phyloP scores from a whole-genome alignment of 345 rosid genomes.

The Eucalyptus albens region DNA sequence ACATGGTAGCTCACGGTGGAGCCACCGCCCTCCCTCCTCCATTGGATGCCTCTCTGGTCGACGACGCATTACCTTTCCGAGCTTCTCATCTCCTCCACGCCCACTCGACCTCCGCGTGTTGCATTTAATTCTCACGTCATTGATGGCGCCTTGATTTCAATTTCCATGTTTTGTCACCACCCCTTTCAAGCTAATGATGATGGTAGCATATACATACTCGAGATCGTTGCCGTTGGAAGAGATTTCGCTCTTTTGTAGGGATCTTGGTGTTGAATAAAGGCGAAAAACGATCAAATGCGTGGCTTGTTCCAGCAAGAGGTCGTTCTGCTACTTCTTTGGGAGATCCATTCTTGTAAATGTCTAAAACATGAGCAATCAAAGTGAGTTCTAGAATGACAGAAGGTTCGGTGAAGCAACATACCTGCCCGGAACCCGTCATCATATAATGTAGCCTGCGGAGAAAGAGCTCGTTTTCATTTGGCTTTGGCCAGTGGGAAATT shows the following conservation, averaged over 20 bases:
- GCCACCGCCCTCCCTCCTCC: conserved; percentile 71
- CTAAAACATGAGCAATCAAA: too few species aligned
- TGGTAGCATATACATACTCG: not conserved
- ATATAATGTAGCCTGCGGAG: too few species aligned
- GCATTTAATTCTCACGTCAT: not conserved
- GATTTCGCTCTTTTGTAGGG: too few species aligned
- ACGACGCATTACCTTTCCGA: conserved; percentile 50
- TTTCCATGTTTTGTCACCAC: not conserved
- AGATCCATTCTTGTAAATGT: too few species aligned
- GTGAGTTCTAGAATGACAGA: too few species aligned
- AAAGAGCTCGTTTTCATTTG: too few species aligned
- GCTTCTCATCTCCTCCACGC: conserved; percentile 54
- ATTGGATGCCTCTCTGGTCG: conserved; percentile 2
- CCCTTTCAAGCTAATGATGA: not conserved
- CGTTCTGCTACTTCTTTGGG: too few species aligned
- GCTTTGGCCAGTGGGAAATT: too few species aligned
- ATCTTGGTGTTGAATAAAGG: not conserved
- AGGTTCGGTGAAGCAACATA: too few species aligned
- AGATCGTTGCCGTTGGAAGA: not conserved
- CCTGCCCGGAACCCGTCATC: too few species aligned
- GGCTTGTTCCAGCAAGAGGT: too few species aligned
- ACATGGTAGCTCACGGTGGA: conserved; percentile 70
- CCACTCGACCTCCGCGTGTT: not conserved
- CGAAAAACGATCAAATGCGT: too few species aligned
- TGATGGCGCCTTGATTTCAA: not conserved